Conservation (phyloP, 83 land plant species). For the Picea abies region DNA sequence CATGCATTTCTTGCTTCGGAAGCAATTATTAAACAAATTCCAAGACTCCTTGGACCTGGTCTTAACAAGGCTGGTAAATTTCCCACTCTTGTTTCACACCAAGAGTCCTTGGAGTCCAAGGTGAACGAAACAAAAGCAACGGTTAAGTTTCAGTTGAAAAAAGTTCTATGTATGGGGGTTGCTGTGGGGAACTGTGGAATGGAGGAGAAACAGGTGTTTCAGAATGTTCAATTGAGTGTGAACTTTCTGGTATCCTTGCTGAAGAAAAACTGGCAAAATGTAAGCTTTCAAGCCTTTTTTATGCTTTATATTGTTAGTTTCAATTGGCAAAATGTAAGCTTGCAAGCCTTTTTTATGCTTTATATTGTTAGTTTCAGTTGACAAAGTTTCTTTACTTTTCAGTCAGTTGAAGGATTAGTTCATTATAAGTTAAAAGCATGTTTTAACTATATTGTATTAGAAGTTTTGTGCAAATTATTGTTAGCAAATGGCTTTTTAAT, state of each 20-base stretch:
- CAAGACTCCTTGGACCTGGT: constrained; percentile 80
- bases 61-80: constrained; percentile 89
- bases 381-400: background rate
- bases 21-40: constrained; percentile 70
- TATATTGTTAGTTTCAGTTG: background rate
- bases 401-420: background rate
- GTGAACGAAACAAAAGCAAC: constrained; percentile 77
- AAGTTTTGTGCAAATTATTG: too few relatives aligned
- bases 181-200: constrained; percentile 77
- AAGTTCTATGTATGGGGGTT: constrained; percentile 93
- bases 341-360: too few relatives aligned
- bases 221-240: constrained; percentile 79
- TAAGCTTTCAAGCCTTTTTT: constrained; percentile 23
- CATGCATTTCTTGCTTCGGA: constrained; percentile 75
- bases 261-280: constrained; percentile 93
- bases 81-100: constrained; percentile 79
- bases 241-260: constrained; percentile 82
- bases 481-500: too few relatives aligned
- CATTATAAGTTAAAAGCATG: background rate
- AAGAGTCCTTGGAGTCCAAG: constrained; percentile 67
- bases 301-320: background rate
- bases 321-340: constrained; percentile 39
- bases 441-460: too few relatives aligned
- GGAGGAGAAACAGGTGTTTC: constrained; percentile 89
- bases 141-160: constrained; percentile 83